A percentile compares a stretch with the other conserved stretches of the same genome.
Evolutionary conservation across 164 flowering plant species (phyloP).

Genomic region (Dillenia suffruticosa): DNA sequence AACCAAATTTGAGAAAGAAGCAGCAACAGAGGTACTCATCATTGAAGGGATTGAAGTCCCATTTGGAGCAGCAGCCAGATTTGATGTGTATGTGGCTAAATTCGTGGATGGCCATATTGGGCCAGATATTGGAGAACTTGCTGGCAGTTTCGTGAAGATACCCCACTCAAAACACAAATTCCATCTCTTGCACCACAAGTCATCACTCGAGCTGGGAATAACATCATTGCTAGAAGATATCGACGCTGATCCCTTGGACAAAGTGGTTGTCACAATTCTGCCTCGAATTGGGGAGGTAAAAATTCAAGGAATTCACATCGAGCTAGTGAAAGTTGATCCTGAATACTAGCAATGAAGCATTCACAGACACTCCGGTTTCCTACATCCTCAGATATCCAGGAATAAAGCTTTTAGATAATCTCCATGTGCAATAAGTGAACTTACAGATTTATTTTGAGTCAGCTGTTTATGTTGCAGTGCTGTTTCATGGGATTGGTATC

Average conservation of each 20-base stretch:
- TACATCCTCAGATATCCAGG: too few relatives aligned
- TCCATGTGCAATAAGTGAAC: too few relatives aligned
- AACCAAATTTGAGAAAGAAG: slow-evolving; percentile 10
- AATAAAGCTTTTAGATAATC: too few relatives aligned
- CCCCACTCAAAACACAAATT: slow-evolving; percentile 6
- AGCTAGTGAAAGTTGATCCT: not conserved
- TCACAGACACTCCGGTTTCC: too few relatives aligned
- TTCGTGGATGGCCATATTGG: slow-evolving; percentile 2
- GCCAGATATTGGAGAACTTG: slow-evolving; percentile 8
- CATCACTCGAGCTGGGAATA: slow-evolving; percentile 10
- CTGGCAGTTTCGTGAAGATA: slow-evolving; percentile 17
- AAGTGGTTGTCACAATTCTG: slow-evolving; percentile 10
- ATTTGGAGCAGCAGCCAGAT: not conserved
- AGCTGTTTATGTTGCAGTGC: too few relatives aligned
- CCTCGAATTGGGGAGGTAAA: slow-evolving; percentile 13
- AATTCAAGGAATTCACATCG: slow-evolving; percentile 7
- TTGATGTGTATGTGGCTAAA: slow-evolving; percentile 13
- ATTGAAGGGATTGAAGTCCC: slow-evolving; percentile 2
- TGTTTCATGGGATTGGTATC: too few relatives aligned
- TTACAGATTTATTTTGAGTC: too few relatives aligned
- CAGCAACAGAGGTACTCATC: slow-evolving; percentile 10
- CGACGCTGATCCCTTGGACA: slow-evolving; percentile 11
- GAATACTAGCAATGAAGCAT: too few relatives aligned
- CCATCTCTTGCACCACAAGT: not conserved
- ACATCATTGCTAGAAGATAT: slow-evolving; percentile 12